A percentile compares a stretch with the other conserved stretches of the same genome.
phyloP scores from a whole-genome alignment of 495 filamentous ascomycete genomes.

The Pseudoneurospora amorphoporcata region DNA sequence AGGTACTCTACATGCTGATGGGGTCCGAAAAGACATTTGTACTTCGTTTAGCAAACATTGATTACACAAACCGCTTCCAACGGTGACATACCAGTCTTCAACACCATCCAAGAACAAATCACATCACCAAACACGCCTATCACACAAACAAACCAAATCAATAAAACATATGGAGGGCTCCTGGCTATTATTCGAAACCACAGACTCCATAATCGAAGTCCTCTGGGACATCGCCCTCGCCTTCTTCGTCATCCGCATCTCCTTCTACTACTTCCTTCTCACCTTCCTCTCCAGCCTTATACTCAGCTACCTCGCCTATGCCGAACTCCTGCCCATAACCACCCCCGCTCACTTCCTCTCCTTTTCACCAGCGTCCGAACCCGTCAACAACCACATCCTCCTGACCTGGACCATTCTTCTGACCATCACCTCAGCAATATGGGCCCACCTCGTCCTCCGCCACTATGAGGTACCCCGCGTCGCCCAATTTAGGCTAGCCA shows the following conservation, averaged over 20 bases:
- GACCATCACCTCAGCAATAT: slow-evolving; percentile 1
- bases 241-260: slow-evolving; percentile 20
- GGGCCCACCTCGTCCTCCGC: slow-evolving; percentile 7
- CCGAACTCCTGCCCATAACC: neutral
- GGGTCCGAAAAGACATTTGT: neutral
- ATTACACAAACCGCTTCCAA: neutral
- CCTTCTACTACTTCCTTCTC: slow-evolving; percentile 15
- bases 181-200: slow-evolving; percentile 15
- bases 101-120: neutral
- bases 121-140: neutral
- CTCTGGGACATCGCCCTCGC: slow-evolving; percentile 28
- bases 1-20: neutral
- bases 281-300: slow-evolving; percentile 3
- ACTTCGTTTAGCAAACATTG: neutral
- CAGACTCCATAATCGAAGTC: slow-evolving; percentile 21
- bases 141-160: slow-evolving; percentile 1
- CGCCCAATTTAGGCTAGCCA: slow-evolving; percentile 11
- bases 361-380: neutral
- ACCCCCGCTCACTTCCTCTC: neutral
- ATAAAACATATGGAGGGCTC: neutral
- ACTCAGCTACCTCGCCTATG: slow-evolving; percentile 1
- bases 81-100: neutral
- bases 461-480: slow-evolving; percentile 18
- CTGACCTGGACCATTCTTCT: slow-evolving; percentile 1
- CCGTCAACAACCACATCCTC: neutral